phyloP scores from a whole-genome alignment of 768 basidiomycete genomes.

The Pluteus cervinus region DNA sequence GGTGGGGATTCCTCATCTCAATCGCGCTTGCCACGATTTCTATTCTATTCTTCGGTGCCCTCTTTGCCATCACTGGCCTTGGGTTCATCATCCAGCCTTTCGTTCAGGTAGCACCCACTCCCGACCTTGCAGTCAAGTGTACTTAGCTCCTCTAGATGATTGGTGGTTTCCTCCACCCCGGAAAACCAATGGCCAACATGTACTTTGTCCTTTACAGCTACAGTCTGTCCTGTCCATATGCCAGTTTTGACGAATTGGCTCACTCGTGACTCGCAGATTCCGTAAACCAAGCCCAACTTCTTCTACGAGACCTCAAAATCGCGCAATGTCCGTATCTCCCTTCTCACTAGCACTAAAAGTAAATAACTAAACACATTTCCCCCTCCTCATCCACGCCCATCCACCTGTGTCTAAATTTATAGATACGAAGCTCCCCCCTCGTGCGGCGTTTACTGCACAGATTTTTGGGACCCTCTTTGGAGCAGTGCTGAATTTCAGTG shows the following conservation, averaged over 20 bases:
- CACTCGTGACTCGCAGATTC: too few species aligned
- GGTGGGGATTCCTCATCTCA: constrained; percentile 46
- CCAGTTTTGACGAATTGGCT: too few species aligned
- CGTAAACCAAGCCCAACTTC: constrained; percentile 34
- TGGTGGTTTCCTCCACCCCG: constrained; percentile 51
- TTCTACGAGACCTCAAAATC: constrained; percentile 44
- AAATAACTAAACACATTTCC: constrained; percentile 10
- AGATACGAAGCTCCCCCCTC: constrained; percentile 44
- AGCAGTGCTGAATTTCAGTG: constrained; percentile 39
- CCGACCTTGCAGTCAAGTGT: too few species aligned
- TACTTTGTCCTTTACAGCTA: constrained; percentile 49
- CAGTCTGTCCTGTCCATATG: too few species aligned
- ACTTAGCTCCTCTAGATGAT: constrained; percentile 49
- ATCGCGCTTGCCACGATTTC: constrained; percentile 38
- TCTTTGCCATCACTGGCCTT: too few species aligned
- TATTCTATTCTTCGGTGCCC: constrained; percentile 41
- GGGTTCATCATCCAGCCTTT: too few species aligned
- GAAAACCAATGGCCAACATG: constrained; percentile 65
- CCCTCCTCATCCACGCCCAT: too few species aligned
- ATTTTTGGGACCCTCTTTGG: constrained; percentile 45
- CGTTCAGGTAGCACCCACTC: too few species aligned
- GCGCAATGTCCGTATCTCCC: too few species aligned
- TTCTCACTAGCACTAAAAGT: too few species aligned
- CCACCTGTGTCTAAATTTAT: constrained; percentile 25
- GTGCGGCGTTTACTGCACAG: constrained; percentile 43